Conservation (phyloP, 208 protist genomes). For the Crithidia expoeki region DNA sequence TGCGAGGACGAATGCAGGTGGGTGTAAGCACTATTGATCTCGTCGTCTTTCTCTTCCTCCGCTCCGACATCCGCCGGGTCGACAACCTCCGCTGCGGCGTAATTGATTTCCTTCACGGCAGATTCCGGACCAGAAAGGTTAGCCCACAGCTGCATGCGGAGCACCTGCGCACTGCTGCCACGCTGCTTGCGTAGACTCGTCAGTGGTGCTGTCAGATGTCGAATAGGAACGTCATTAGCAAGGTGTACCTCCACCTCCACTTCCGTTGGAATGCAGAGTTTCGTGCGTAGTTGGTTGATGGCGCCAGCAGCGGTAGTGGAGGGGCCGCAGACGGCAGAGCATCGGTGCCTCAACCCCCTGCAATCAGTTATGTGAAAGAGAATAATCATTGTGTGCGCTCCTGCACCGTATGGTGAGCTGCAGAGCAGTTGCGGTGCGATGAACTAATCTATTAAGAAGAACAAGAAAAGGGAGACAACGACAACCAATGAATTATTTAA, state of each 20-base stretch:
- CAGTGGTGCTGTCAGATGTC: constrained; percentile 43
- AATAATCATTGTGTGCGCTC: constrained; percentile 40
- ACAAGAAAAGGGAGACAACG: too few relatives aligned
- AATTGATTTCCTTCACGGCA: constrained; percentile 34
- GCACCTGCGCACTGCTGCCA: constrained; percentile 33
- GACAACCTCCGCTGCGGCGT: constrained; percentile 20
- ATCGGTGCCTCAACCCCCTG: constrained; percentile 16
- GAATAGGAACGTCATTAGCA: constrained; percentile 42
- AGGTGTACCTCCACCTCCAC: constrained; percentile 46
- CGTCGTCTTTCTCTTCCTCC: constrained; percentile 26
- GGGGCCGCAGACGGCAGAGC: constrained; percentile 34
- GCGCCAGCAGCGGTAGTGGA: constrained; percentile 46
- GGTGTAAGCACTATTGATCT: background rate
- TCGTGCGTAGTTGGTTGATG: constrained; percentile 36
- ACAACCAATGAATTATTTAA: too few relatives aligned
- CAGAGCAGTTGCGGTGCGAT: background rate
- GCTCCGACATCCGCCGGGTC: constrained; percentile 4
- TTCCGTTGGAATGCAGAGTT: constrained; percentile 37
- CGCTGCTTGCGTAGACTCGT: constrained; percentile 55
- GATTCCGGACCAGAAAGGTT: constrained; percentile 25
- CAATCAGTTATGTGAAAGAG: constrained; percentile 39
- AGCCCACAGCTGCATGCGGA: constrained; percentile 40
- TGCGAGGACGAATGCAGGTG: background rate
- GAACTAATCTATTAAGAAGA: too few relatives aligned
- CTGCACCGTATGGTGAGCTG: too few relatives aligned